Evolutionary conservation across 495 filamentous ascomycete genomes (phyloP).

Genomic region (Recurvomyces mirabilis): DNA sequence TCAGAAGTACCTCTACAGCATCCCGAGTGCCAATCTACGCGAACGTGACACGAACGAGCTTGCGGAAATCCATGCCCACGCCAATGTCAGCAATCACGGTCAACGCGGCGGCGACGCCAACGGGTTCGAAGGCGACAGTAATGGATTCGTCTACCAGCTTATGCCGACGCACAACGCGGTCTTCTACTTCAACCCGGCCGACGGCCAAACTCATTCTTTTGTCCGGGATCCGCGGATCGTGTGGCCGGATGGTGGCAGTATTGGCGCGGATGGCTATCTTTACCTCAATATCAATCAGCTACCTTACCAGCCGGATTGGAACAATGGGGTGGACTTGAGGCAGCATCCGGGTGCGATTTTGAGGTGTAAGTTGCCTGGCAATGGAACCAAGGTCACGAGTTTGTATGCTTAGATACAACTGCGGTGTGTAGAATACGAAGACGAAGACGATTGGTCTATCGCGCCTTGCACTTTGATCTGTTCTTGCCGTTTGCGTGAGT

Average conservation of each 20-base stretch:
- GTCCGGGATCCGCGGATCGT: conserved; percentile 34
- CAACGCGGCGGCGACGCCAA: conserved; percentile 33
- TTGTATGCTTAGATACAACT: conserved; percentile 8
- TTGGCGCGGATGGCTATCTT: conserved; percentile 32
- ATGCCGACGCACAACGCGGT: conserved; percentile 35
- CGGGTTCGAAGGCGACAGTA: conserved; percentile 30
- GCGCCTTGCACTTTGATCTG: too few species aligned
- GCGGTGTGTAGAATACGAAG: too few species aligned
- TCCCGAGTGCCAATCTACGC: conserved; percentile 28
- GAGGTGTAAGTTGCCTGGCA: conserved; percentile 22
- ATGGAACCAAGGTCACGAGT: conserved; percentile 25
- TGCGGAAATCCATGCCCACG: conserved; percentile 28
- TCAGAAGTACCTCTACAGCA: conserved; percentile 28
- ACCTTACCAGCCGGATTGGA: conserved; percentile 31
- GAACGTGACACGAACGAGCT: conserved; percentile 24
- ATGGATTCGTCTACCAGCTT: conserved; percentile 33
- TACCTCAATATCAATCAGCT: conserved; percentile 38
- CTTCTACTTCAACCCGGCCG: conserved; percentile 29
- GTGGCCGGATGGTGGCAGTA: conserved; percentile 33
- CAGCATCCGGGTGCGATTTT: conserved; percentile 25
- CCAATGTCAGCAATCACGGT: conserved; percentile 30
- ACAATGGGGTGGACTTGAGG: conserved; percentile 24
- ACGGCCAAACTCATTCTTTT: conserved; percentile 26
- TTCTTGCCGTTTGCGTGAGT: too few species aligned
- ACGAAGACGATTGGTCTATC: too few species aligned